These are phyloP conservation scores for Epichloe hybrida DNA, from an alignment of 2,329 filamentous ascomycete species.

Conservation along the genomic window DNA sequence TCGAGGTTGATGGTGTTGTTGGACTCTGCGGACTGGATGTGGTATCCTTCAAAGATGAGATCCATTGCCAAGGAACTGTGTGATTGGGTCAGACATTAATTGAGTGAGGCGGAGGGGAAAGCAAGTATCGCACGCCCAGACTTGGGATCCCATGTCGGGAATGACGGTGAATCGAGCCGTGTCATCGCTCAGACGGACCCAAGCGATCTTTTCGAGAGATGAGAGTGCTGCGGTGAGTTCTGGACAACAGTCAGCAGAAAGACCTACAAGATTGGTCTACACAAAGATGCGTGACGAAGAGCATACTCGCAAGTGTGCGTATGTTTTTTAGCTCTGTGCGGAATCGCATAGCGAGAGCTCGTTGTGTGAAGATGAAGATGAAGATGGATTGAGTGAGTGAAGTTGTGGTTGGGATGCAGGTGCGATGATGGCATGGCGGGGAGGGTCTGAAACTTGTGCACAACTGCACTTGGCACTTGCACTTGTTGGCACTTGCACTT, in stretches of 20 bases:
- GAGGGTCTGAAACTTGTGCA: background rate
- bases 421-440: background rate
- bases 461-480: background rate
- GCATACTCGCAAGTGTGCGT: slow-evolving; percentile 49
- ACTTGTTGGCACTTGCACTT: background rate
- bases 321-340: slow-evolving; percentile 53
- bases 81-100: background rate
- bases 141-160: slow-evolving; percentile 85
- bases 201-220: slow-evolving; percentile 68
- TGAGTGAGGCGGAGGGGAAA: background rate
- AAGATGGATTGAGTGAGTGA: background rate
- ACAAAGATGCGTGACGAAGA: background rate
- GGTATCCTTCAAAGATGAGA: slow-evolving; percentile 76
- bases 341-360: slow-evolving; percentile 42
- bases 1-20: slow-evolving; percentile 93
- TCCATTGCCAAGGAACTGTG: slow-evolving; percentile 50
- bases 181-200: slow-evolving; percentile 79
- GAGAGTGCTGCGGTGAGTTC: slow-evolving; percentile 51
- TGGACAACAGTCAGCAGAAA: slow-evolving; percentile 15
- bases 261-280: background rate
- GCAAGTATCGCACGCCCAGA: slow-evolving; percentile 66
- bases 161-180: slow-evolving; percentile 90
- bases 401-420: background rate
- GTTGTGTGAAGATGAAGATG: background rate
- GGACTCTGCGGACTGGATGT: slow-evolving; percentile 68